Evolutionary conservation across 1,139 yeast genomes (phyloP), one percentile per base, ranked within the genome.

Genomic region (Saccharomyces uvarum): DNA sequence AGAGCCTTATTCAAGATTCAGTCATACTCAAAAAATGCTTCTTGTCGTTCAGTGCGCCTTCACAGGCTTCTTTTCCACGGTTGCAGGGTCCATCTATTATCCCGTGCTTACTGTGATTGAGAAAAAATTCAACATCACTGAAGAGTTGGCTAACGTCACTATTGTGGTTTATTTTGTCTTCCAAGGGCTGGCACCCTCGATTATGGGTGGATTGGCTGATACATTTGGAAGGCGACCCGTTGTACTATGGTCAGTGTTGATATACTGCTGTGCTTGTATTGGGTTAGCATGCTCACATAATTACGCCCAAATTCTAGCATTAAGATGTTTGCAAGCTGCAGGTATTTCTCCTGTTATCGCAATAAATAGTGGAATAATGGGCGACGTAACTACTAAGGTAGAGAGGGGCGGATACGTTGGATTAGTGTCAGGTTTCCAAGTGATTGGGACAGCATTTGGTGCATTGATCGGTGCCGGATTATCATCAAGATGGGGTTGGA

Each of bases 391-490:
- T 0, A 76, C 81, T 0, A 73, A 83, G 44, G 73, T 73, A n/a
- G 82, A 83, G 56, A 75, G 96, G 56, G 96, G 95, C 8, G 75
- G 79, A 6, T 78, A 77, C 55, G 77, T 83, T 50, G 91, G 93
- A 0, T 63, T 81, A 16, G 77, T 80, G 2, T 70, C 79, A 13
- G 93, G 95, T 0, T 71, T 83, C n/a, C 78, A 83, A 3, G 75
- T 86, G 6, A 63, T 86, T 16, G 95, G 95, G 0, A 86, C 83
- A 62, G 89, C 88, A 0, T 75, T 86, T 57, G 91, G 95, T 5
- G 89, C 95, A 0, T 70, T 88, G 11, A 70, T 88, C 26, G 96
- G 96, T 19, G 86, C 91, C 8, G 80, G 77, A 0, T 68, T 88
- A 38, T 79, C 83, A 2, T 70, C 79, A 2, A 69, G 77, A 14